Conservation (phyloP, 1,284 basidiomycete genomes). For the Mycena citricolor region DNA sequence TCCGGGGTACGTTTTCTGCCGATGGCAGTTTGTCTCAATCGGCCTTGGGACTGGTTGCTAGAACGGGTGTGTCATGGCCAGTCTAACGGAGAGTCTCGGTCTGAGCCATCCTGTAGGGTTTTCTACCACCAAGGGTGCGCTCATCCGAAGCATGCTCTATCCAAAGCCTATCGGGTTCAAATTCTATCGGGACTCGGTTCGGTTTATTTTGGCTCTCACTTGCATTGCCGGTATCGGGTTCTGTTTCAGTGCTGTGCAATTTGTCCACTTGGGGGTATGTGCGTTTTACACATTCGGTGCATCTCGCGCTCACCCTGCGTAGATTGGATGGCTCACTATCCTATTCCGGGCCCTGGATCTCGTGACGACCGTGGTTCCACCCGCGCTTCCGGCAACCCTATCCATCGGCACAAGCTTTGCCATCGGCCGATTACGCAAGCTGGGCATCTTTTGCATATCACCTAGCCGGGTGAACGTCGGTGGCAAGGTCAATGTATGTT, state of each 20-base stretch:
- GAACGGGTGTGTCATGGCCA: conserved; percentile 73
- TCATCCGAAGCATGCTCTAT: conserved; percentile 97
- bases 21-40: conserved; percentile 58
- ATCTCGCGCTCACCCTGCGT: not conserved
- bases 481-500: conserved; percentile 97
- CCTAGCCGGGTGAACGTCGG: conserved; percentile 96
- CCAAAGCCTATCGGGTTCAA: conserved; percentile 98
- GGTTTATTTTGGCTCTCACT: conserved; percentile 92
- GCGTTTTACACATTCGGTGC: conserved; percentile 1
- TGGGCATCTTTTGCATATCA: conserved; percentile 95
- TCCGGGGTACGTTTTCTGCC: conserved; percentile 67
- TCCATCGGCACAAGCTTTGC: conserved; percentile 98
- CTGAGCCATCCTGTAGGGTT: conserved; percentile 66
- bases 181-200: conserved; percentile 96
- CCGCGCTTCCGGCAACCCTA: conserved; percentile 94
- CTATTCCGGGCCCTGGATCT: conserved; percentile 91
- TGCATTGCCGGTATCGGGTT: conserved; percentile 89
- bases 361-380: conserved; percentile 98
- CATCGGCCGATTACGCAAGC: conserved; percentile 84
- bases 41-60: conserved; percentile 86
- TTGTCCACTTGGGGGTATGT: conserved; percentile 85
- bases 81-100: conserved; percentile 9
- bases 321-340: conserved; percentile 91
- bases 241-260: conserved; percentile 86
- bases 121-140: conserved; percentile 96